Percentiles rank a stretch among this genome's conserved stretches.
Conservation (phyloP, 2,329 filamentous ascomycete species). For the Dothiorella sarmentorum region DNA sequence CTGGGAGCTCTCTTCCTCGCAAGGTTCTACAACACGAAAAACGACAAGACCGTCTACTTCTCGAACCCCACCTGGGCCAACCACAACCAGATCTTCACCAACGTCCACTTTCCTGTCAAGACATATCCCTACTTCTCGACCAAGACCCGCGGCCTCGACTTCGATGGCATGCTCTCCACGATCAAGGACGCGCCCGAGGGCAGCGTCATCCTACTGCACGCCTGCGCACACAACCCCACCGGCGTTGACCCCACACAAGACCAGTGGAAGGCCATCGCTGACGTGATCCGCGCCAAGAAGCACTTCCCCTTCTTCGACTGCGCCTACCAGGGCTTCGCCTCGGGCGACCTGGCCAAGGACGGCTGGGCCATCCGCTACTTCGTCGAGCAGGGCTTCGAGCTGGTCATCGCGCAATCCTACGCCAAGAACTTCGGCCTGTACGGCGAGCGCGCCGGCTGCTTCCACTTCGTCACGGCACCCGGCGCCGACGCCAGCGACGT, state of each 20-base stretch:
- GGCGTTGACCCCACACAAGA: constrained; percentile 91
- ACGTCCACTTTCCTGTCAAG: constrained; percentile 73
- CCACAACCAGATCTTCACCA: constrained; percentile 97
- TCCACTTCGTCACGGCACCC: constrained; percentile 84
- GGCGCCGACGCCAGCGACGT: constrained; percentile 61
- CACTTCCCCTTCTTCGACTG: constrained; percentile 99
- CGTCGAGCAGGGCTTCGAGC: constrained; percentile 79
- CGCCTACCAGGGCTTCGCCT: constrained; percentile 97
- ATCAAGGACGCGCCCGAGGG: constrained; percentile 67
- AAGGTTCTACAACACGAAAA: constrained; percentile 72
- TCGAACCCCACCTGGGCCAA: constrained; percentile 97
- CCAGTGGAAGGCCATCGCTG: constrained; percentile 89
- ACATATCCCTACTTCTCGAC: constrained; percentile 94
- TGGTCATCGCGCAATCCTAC: constrained; percentile 52
- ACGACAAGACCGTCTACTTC: constrained; percentile 76
- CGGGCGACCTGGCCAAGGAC: constrained; percentile 79
- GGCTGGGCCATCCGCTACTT: constrained; percentile 94
- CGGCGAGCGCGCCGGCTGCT: constrained; percentile 91
- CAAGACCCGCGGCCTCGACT: constrained; percentile 85
- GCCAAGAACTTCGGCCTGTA: constrained; percentile 73
- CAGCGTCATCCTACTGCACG: constrained; percentile 87
- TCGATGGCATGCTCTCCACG: constrained; percentile 76
- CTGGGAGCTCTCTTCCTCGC: constrained; percentile 89
- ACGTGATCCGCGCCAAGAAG: constrained; percentile 68
- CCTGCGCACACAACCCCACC: constrained; percentile 97